phyloP scores from a whole-genome alignment of 1,139 yeast genomes.

The Fermentozyma sake region DNA sequence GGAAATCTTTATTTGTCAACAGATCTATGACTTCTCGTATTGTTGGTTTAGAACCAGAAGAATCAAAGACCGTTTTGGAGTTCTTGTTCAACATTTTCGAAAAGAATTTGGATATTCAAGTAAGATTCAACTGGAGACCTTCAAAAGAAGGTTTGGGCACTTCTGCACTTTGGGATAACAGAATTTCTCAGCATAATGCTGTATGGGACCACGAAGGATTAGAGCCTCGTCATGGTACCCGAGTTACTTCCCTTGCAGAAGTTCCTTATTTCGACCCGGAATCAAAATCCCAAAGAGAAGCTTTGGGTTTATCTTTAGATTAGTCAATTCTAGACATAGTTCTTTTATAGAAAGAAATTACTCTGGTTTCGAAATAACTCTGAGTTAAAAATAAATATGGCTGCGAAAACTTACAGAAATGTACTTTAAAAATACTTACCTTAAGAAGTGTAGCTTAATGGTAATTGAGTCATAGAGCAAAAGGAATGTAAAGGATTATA shows the following conservation, averaged over 20 bases:
- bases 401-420: too few relatives aligned
- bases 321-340: too few relatives aligned
- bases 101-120: constrained; percentile 40
- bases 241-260: constrained; percentile 58
- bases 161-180: constrained; percentile 57
- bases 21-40: constrained; percentile 38
- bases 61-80: constrained; percentile 32
- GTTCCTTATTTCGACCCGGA: constrained; percentile 47
- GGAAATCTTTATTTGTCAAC: constrained; percentile 47
- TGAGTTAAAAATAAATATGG: too few relatives aligned
- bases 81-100: constrained; percentile 38
- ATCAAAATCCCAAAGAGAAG: constrained; percentile 52
- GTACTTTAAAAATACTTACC: too few relatives aligned
- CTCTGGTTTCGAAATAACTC: too few relatives aligned
- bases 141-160: constrained; percentile 47
- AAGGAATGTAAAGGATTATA: too few relatives aligned
- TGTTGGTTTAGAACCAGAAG: constrained; percentile 41
- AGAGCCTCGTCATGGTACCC: constrained; percentile 52
- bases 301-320: constrained; percentile 38
- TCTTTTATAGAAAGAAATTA: too few relatives aligned
- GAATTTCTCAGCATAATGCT: constrained; percentile 47
- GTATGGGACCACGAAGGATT: constrained; percentile 50
- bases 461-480: too few relatives aligned
- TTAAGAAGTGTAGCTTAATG: too few relatives aligned
- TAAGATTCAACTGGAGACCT: constrained; percentile 50